Base-by-base conservation (phyloP, 106 monocot genomes). In the Dendrobium nobile region DNA sequence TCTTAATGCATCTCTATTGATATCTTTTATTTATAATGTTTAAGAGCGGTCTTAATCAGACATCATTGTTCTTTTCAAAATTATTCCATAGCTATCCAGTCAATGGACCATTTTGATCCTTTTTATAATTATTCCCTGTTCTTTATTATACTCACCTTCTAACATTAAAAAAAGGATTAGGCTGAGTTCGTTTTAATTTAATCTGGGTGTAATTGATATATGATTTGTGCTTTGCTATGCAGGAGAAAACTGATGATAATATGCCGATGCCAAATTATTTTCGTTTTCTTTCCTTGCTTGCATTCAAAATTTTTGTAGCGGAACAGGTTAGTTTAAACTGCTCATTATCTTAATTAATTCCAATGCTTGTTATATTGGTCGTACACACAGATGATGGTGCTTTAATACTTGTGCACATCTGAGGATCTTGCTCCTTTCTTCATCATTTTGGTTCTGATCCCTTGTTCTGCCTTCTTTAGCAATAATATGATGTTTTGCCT, bases 211-310 rank as follows among this genome's bases (percentile, higher is more conserved):
- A 20, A 17, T 2, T 20, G 42, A 55, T 55, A 7, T 33, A 33
- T 37, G 33, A 19, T 18, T 55, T 55, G 37, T 82, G 2, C 1
- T 77, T 79, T 82, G n/a, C 3, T 20, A 81, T 86, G 77, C 80
- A 98, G 98, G 95, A 91, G 80, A 91, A 85, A 81, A 88, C 87
- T 9, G 65, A 85, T 80, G 89, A 92, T 78, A 79, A 88, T 80
- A 75, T 91, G 18, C 98, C 92, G 5, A 95, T 98, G 95, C 95
- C 98, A 18, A 87, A 86, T 44, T 98, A 91, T 83, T 98, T 98
- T 79, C 84, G 92, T 24, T 98, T 98, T 80, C 95, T 98, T 82
- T 85, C 98, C 17, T 79, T 98, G 85, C 98, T 98, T 70, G 95
- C 89, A 47, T 95, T 98, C 80, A 98, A 93, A 85, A 95, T 98